A percentile compares a stretch with the other conserved stretches of the same genome.
These are phyloP conservation scores for Heliamphora exappendiculata DNA, from an alignment of 148 eudicot species.

Conservation along the genomic window DNA sequence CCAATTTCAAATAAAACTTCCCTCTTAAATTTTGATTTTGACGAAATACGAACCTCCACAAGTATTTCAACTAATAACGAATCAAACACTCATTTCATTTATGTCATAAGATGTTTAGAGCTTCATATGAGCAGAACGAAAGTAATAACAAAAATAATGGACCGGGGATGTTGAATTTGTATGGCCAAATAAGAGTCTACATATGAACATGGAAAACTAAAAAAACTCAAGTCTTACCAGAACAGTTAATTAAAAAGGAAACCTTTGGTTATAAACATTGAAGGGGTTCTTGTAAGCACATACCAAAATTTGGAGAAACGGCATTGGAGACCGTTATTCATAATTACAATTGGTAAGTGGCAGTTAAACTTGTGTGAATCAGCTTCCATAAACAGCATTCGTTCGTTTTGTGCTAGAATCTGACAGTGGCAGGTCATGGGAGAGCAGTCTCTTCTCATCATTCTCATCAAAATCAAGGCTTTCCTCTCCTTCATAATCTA, in stretches of 20 bases:
- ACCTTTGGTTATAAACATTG: neutral
- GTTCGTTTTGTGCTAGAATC: neutral
- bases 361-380: neutral
- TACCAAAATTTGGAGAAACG: neutral
- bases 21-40: no score
- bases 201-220: neutral
- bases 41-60: neutral
- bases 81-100: neutral
- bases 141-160: neutral
- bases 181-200: no score
- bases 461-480: slow-evolving; percentile 28
- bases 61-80: no score
- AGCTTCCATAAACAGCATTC: neutral
- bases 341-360: neutral
- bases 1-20: no score
- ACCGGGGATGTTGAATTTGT: no score
- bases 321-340: neutral
- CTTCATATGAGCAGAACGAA: neutral
- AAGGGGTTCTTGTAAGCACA: neutral
- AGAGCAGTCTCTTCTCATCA: slow-evolving; percentile 32
- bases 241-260: neutral
- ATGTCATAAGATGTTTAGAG: neutral
- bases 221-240: neutral
- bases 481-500: slow-evolving; percentile 23
- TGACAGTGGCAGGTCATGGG: neutral